Percentiles rank a stretch among this genome's conserved stretches.
These are phyloP conservation scores for Sanghuangporus weigelae DNA, from an alignment of 1,284 basidiomycete species.

Conservation along the genomic window DNA sequence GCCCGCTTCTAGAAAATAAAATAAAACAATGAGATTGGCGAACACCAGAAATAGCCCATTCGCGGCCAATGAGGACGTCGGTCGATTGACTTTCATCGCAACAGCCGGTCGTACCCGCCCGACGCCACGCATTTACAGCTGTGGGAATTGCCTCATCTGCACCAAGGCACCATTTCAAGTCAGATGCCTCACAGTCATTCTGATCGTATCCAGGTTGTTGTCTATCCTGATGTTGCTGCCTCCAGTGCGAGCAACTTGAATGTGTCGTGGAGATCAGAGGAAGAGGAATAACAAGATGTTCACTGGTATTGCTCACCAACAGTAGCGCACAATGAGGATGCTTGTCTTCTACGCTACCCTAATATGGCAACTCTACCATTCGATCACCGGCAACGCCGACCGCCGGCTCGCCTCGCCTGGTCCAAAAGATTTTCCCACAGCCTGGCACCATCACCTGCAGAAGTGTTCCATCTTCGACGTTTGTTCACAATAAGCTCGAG, in stretches of 20 bases:
- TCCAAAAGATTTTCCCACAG: background rate
- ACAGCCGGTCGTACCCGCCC: background rate
- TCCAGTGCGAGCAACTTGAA: too few relatives aligned
- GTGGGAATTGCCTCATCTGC: background rate
- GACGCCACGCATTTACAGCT: background rate
- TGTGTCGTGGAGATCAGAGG: too few relatives aligned
- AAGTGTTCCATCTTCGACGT: too few relatives aligned
- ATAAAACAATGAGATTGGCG: background rate
- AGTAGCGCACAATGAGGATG: too few relatives aligned
- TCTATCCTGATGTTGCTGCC: too few relatives aligned
- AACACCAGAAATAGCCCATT: background rate
- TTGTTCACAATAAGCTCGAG: background rate
- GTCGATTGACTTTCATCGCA: background rate
- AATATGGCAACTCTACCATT: background rate
- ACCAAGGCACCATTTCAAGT: background rate
- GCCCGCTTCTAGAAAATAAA: background rate
- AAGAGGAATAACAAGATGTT: too few relatives aligned
- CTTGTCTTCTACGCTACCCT: too few relatives aligned
- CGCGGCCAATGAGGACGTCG: background rate
- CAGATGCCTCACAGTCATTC: too few relatives aligned
- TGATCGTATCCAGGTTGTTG: too few relatives aligned
- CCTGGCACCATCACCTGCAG: background rate
- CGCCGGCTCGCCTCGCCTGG: background rate
- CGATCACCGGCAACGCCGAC: background rate
- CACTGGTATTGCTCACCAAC: too few relatives aligned